Evolutionary conservation across 2,329 filamentous ascomycete genomes (phyloP).

Genomic region (Trichoderma sp.): DNA sequence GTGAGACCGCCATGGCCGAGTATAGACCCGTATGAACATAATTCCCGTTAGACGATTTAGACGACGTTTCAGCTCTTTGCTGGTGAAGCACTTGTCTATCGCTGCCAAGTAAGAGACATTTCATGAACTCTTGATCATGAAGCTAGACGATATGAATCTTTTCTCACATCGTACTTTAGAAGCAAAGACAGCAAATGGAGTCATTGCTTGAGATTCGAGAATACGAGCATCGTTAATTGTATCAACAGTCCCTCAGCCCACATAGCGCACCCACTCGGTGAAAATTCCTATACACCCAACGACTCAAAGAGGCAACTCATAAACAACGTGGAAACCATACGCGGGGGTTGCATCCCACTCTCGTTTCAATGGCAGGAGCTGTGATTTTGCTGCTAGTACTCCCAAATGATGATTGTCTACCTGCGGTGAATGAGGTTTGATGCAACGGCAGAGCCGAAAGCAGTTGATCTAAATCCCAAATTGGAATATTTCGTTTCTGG

Average conservation of each 20-base stretch:
- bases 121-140: background rate
- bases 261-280: background rate
- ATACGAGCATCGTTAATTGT: background rate
- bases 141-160: background rate
- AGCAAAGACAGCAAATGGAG: background rate
- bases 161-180: background rate
- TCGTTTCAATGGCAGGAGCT: background rate
- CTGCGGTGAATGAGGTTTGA: background rate
- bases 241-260: background rate
- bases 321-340: background rate
- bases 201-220: background rate
- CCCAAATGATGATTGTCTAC: background rate
- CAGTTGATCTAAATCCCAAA: background rate
- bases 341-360: background rate
- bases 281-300: background rate
- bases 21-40: background rate
- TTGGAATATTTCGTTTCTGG: background rate
- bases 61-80: background rate
- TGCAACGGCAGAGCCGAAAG: background rate
- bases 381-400: background rate
- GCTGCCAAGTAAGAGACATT: background rate
- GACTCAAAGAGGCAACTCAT: background rate
- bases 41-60: background rate
- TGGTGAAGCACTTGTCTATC: background rate
- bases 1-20: background rate